Evolutionary conservation across 2,329 filamentous ascomycete species (phyloP), one percentile per base, ranked within the genome.

Genomic region (Triangularia verruculosa): DNA sequence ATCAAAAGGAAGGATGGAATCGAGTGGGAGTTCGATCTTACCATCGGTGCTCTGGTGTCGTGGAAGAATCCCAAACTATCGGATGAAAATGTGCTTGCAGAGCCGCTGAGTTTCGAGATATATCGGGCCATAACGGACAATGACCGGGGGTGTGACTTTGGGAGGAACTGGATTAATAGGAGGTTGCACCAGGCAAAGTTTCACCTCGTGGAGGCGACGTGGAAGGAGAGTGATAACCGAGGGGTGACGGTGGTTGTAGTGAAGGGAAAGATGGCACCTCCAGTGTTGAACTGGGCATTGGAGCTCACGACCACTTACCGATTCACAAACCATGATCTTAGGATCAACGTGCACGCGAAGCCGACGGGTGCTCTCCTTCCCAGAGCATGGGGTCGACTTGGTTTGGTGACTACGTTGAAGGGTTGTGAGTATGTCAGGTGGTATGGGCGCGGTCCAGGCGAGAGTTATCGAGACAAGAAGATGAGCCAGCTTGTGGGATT

Each of bases 81-180:
- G 0, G 56, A 71, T 7, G 62, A 66, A 24, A 80, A 81, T 66
- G 70, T 83, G 27, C 76, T 85, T 57, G 78, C 78, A 3, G 71
- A 78, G 28, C 79, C 81, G 0, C 69, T 81, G 2, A 67, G 74
- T 1, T 77, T 88, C 47, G 79, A 81, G 66, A 83, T 90, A 72
- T 89, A 87, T 77, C 86, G 88, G 43, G 83, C 88, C 0, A 79
- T 83, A 39, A 90, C 87, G 0, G 86, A 90, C 74, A 90, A 90
- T 71, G 88, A 90, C 71, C 78, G 79, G 3, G 82, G 82, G 0
- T 77, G 78, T 6, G 75, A 78, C 15, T 83, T 85, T 67, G 86
- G 85, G 0, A 76, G 79, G 59, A 80, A 87, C 65, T 90, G 88
- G 87, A 74, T 78, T 11, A 77, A 79, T 17, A 70, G 74, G 6